These are phyloP conservation scores for Globisporangium polare DNA, from an alignment of 352 stramenopile species.

Conservation along the genomic window DNA sequence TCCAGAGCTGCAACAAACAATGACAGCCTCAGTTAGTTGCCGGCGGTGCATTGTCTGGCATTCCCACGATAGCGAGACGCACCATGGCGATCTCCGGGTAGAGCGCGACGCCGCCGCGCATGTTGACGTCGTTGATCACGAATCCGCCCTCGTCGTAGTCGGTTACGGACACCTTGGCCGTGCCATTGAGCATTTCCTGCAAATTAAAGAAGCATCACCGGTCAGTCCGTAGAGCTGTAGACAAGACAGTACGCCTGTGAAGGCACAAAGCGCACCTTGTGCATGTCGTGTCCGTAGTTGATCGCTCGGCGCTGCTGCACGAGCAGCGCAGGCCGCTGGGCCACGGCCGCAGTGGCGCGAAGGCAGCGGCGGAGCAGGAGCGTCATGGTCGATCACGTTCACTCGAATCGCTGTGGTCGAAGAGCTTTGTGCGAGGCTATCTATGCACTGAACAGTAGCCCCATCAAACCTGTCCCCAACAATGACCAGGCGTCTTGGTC, in stretches of 20 bases:
- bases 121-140: conserved; percentile 82
- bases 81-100: conserved; percentile 80
- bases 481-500: too few species aligned
- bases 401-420: too few species aligned
- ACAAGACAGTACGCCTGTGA: background rate
- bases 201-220: background rate
- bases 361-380: conserved; percentile 9
- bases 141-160: conserved; percentile 87
- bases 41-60: background rate
- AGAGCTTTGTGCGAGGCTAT: too few species aligned
- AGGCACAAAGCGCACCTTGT: conserved; percentile 34
- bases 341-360: conserved; percentile 10
- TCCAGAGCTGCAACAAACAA: conserved; percentile 58
- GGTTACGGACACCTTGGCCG: conserved; percentile 70
- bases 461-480: too few species aligned
- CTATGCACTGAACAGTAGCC: too few species aligned
- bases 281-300: conserved; percentile 85
- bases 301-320: conserved; percentile 40
- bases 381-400: background rate
- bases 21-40: background rate
- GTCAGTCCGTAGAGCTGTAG: too few species aligned
- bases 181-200: conserved; percentile 83
- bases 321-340: background rate
- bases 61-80: background rate
- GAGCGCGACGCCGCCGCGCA: conserved; percentile 69